phyloP scores from a whole-genome alignment of 306 rosid genomes.

The Prunus armeniaca region DNA sequence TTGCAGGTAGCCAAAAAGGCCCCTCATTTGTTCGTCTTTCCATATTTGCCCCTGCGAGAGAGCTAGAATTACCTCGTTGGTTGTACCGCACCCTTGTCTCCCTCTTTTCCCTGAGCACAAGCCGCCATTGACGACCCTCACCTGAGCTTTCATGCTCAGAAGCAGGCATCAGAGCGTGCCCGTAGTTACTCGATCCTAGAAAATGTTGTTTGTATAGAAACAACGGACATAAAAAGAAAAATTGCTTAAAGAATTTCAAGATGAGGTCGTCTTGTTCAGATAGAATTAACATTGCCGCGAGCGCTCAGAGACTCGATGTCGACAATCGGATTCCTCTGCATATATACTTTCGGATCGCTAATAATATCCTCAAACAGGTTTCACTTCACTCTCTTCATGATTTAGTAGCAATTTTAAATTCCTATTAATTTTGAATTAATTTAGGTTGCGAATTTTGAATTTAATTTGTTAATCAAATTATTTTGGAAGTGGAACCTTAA shows the following conservation, averaged over 20 bases:
- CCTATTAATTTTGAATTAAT: background rate
- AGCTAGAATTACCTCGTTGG: slow-evolving; percentile 29
- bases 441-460: background rate
- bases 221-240: slow-evolving; percentile 11
- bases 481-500: background rate
- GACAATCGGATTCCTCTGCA: slow-evolving; percentile 80
- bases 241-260: background rate
- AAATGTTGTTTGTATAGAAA: slow-evolving; percentile 20
- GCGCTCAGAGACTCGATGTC: slow-evolving; percentile 65
- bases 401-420: background rate
- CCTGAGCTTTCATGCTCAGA: slow-evolving; percentile 4
- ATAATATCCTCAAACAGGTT: slow-evolving; percentile 87
- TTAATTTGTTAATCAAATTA: background rate
- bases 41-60: slow-evolving; percentile 34
- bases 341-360: slow-evolving; percentile 77
- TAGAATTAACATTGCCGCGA: slow-evolving; percentile 62
- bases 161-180: slow-evolving; percentile 6
- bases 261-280: slow-evolving; percentile 63
- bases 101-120: slow-evolving; percentile 16
- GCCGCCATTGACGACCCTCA: slow-evolving; percentile 42
- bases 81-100: background rate
- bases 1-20: background rate
- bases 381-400: background rate
- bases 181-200: slow-evolving; percentile 12
- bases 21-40: background rate